Base-by-base conservation (phyloP, 1,139 yeast species). In the Diutina rugosa region DNA sequence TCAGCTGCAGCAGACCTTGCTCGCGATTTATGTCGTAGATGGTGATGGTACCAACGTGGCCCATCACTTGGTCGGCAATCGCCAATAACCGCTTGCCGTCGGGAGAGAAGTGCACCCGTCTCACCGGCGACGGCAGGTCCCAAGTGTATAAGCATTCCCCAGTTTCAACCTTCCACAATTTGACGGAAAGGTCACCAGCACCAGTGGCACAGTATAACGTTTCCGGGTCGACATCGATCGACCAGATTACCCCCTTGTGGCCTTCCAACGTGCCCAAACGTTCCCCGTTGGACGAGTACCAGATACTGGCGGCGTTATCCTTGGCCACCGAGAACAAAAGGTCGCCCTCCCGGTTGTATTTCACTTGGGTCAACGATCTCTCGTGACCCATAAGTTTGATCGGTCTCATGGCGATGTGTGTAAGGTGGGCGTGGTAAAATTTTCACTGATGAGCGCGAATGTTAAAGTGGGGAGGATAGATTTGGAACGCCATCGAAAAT, bases 281-380 rank as follows among this genome's bases (percentile, higher is more conserved):
- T 74, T 95, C 99, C 64, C 99, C 99, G 69, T 91, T 93, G 62
- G 88, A 86, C 32, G 97, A 82, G 72, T 81, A 93, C 98, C 98
- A 95, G 61, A 91, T 87, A 57, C 90, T 85, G n/a, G 93, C 95
- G 55, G 77, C 69, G 65, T 81, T 81, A 80, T 91, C 99, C 72
- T 95, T 90, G 64, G 97, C 91, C 52, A 90, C 93, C 10, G 97
- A 85, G 70, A 95, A 87, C 60, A 95, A 80, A 64, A 95, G 75
- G 71, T 95, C 99, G 55, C 99, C 99, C 67, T 95, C 98, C 63
- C 84, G 80, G 79, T 91, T 93, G 76, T 85, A 93, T 69, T 88
- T 91, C 63, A 93, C 93, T 78, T 91, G 96, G 56, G 95, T 87
- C 64, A 86, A 77, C 64, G 93, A 84, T 81, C 93, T 89, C 74